These are phyloP conservation scores for Rehmannia glutinosa DNA, from an alignment of 257 asterid genomes.

Conservation along the genomic window DNA sequence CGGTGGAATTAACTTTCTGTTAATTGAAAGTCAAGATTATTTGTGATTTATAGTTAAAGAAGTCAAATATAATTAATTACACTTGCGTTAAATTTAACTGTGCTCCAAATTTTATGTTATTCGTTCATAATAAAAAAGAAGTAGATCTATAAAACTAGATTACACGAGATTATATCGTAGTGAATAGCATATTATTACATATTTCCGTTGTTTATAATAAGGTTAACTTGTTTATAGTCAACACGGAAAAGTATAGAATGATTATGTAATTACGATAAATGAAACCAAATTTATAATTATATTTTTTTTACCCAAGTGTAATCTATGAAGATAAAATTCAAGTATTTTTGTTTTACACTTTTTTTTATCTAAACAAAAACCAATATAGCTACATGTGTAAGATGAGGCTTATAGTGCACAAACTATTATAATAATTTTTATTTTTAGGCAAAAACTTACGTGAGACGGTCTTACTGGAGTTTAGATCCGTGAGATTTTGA, in stretches of 20 bases:
- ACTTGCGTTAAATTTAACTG: neutral
- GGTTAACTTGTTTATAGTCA: neutral
- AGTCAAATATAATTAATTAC: neutral
- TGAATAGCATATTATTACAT: neutral
- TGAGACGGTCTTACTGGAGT: too few relatives aligned
- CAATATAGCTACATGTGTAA: too few relatives aligned
- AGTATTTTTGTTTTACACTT: neutral
- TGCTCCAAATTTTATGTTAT: neutral
- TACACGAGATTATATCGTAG: neutral
- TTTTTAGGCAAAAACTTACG: too few relatives aligned
- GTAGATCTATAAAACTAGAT: neutral
- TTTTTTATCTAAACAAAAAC: too few relatives aligned
- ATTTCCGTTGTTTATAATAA: too few relatives aligned
- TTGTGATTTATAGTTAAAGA: neutral
- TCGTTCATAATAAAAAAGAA: neutral
- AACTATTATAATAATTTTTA: neutral
- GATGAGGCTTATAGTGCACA: neutral
- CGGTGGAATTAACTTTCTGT: neutral
- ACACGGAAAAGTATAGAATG: neutral
- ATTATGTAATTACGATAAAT: neutral
- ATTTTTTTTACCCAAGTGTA: neutral
- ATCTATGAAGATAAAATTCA: neutral
- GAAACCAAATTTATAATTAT: neutral
- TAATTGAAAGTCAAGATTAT: neutral
- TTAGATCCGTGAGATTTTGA: too few relatives aligned